phyloP scores from a whole-genome alignment of 1,284 basidiomycete genomes.

The Microbotryum saponariae region DNA sequence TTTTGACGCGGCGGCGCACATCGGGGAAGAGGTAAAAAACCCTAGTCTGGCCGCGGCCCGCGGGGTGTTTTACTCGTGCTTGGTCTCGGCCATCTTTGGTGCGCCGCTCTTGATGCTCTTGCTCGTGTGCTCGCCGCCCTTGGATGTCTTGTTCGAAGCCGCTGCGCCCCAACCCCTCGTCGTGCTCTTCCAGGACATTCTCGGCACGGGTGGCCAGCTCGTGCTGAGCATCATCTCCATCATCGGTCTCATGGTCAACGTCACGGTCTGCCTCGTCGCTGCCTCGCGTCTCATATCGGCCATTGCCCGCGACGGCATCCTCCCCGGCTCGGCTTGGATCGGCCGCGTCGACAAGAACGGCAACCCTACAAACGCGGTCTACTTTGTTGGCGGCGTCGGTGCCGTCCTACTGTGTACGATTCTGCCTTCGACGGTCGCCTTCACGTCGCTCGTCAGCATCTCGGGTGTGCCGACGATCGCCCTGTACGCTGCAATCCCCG shows the following conservation, averaged over 20 bases:
- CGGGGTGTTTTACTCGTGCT: slow-evolving; percentile 63
- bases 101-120: slow-evolving; percentile 21
- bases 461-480: slow-evolving; percentile 70
- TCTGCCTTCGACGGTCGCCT: slow-evolving; percentile 72
- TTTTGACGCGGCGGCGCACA: slow-evolving; percentile 77
- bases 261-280: slow-evolving; percentile 69
- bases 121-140: slow-evolving; percentile 48
- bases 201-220: slow-evolving; percentile 63
- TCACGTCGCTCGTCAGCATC: slow-evolving; percentile 71
- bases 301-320: slow-evolving; percentile 74
- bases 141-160: slow-evolving; percentile 61
- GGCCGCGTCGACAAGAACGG: slow-evolving; percentile 57
- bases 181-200: slow-evolving; percentile 66
- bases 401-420: slow-evolving; percentile 67
- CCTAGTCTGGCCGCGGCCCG: slow-evolving; percentile 68
- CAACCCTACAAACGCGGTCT: slow-evolving; percentile 55
- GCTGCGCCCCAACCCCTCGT: slow-evolving; percentile 78
- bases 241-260: slow-evolving; percentile 64
- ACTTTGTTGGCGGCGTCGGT: slow-evolving; percentile 43
- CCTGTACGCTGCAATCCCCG: slow-evolving; percentile 65
- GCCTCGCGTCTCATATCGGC: slow-evolving; percentile 74
- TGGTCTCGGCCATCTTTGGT: slow-evolving; percentile 62
- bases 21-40: slow-evolving; percentile 79
- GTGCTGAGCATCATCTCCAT: slow-evolving; percentile 74
- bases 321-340: slow-evolving; percentile 70